Percentiles rank a stretch among this genome's conserved stretches.
These are phyloP conservation scores for Phaeosphaeria sp. DNA, from an alignment of 2,329 filamentous ascomycete species.

Conservation along the genomic window DNA sequence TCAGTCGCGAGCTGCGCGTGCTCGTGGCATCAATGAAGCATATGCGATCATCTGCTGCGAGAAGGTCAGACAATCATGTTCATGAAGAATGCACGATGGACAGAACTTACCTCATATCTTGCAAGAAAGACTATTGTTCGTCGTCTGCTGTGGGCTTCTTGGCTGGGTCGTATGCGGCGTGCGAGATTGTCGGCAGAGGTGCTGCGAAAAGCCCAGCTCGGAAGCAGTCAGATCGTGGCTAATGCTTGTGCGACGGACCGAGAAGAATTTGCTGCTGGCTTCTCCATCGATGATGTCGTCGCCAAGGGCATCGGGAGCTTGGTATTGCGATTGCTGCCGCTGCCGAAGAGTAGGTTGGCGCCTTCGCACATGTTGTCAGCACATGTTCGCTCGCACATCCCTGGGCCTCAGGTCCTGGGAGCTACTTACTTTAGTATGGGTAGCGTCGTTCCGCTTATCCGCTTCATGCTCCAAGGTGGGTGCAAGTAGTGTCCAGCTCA, in stretches of 20 bases:
- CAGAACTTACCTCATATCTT: not conserved
- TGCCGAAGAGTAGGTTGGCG: not conserved
- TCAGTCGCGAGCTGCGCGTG: not conserved
- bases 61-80: not conserved
- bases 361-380: slow-evolving; percentile 1
- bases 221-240: not conserved
- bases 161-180: not conserved
- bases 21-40: not conserved
- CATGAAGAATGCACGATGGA: not conserved
- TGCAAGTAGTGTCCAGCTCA: not conserved
- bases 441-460: not conserved
- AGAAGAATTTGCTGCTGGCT: not conserved
- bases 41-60: not conserved
- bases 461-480: not conserved
- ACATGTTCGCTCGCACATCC: not conserved
- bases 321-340: not conserved
- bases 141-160: not conserved
- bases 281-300: not conserved
- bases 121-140: not conserved
- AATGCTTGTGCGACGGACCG: not conserved
- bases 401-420: not conserved
- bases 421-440: not conserved
- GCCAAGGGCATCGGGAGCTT: not conserved
- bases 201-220: slow-evolving; percentile 1
- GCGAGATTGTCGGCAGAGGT: not conserved